phyloP scores from a whole-genome alignment of 257 asterid genomes.

The Solanum rostratum region DNA sequence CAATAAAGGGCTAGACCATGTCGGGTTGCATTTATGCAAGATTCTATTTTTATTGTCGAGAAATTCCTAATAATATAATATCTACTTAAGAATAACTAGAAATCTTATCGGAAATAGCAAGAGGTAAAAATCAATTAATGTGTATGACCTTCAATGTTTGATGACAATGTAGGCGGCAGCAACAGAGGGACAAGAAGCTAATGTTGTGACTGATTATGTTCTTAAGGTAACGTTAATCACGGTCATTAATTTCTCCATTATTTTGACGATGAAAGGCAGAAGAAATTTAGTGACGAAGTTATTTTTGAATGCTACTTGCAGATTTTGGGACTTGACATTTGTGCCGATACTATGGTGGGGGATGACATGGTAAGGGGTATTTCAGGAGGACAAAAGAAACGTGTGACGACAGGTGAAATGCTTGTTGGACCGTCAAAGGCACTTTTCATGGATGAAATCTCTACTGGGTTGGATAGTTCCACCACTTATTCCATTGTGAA shows the following conservation, averaged over 20 bases:
- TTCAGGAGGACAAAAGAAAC: conserved; percentile 31
- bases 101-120: background rate
- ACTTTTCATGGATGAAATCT: conserved; percentile 65
- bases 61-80: background rate
- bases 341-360: conserved; percentile 34
- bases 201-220: conserved; percentile 23
- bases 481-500: conserved; percentile 49
- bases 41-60: background rate
- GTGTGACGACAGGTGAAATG: conserved; percentile 45
- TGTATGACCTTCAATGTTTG: background rate
- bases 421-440: conserved; percentile 62
- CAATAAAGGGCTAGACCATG: background rate
- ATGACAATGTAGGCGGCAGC: conserved; percentile 21
- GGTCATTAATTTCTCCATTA: background rate
- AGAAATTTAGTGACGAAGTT: background rate
- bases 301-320: background rate
- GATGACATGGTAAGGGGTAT: conserved; percentile 31
- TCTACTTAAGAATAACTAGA: background rate
- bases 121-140: background rate
- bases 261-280: background rate
- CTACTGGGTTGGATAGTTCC: conserved; percentile 60
- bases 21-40: background rate
- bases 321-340: conserved; percentile 25
- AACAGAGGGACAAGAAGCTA: conserved; percentile 29
- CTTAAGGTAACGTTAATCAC: conserved; percentile 11